A percentile compares a stretch with the other conserved stretches of the same genome.
phyloP scores from a whole-genome alignment of 2,329 filamentous ascomycete genomes.

The Penicillium brevicompactum region DNA sequence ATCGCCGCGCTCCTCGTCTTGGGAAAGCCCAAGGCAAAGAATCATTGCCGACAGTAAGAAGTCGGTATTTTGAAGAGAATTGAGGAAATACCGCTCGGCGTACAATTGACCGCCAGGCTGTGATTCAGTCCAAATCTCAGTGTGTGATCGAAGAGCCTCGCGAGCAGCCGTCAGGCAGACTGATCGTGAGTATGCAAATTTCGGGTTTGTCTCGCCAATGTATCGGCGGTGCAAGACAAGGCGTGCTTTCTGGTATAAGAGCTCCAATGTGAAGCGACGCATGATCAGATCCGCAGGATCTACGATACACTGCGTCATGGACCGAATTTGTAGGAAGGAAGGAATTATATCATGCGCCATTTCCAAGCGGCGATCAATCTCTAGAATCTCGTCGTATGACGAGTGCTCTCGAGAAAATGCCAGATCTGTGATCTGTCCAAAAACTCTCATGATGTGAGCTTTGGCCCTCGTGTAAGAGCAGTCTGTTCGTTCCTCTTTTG shows the following conservation, averaged over 20 bases:
- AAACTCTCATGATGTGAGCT: slow-evolving; percentile 36
- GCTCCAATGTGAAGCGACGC: slow-evolving; percentile 53
- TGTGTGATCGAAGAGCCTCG: slow-evolving; percentile 52
- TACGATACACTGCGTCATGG: slow-evolving; percentile 44
- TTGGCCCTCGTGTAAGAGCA: slow-evolving; percentile 41
- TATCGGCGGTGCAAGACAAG: slow-evolving; percentile 59
- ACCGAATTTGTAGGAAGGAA: slow-evolving; percentile 23
- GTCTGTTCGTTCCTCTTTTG: slow-evolving; percentile 56
- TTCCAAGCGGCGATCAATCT: slow-evolving; percentile 39
- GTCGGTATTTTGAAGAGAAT: slow-evolving; percentile 61
- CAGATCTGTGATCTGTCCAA: slow-evolving; percentile 42
- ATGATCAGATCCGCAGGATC: slow-evolving; percentile 56
- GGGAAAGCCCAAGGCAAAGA: slow-evolving; percentile 51
- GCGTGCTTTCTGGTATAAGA: slow-evolving; percentile 55
- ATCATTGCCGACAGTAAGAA: slow-evolving; percentile 65
- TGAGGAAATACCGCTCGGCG: slow-evolving; percentile 59
- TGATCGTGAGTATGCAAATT: slow-evolving; percentile 47
- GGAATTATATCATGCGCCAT: slow-evolving; percentile 31
- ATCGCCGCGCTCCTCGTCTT: slow-evolving; percentile 18
- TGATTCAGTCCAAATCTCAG: slow-evolving; percentile 53
- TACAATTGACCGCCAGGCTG: slow-evolving; percentile 58
- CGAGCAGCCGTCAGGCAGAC: slow-evolving; percentile 53
- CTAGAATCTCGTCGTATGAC: slow-evolving; percentile 40
- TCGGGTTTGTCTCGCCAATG: slow-evolving; percentile 43
- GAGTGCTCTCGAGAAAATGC: slow-evolving; percentile 35